Conservation (phyloP, 2,329 filamentous ascomycete genomes). For the Paracorniculantispora psalliotae region DNA sequence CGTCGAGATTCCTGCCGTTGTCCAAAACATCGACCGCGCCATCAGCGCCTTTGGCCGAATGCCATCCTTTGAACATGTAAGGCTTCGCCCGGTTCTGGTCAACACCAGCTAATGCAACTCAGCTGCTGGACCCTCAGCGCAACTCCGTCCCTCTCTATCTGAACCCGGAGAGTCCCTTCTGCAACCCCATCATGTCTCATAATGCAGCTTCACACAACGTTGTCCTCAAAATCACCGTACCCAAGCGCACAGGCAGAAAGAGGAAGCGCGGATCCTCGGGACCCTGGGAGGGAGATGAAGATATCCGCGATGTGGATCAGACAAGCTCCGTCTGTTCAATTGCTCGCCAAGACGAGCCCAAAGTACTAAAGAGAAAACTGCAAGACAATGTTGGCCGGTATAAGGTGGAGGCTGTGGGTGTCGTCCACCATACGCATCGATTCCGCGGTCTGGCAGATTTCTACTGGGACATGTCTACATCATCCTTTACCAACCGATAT, state of each 20-base stretch:
- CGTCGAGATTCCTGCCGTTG: constrained; percentile 40
- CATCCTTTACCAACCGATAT: constrained; percentile 66
- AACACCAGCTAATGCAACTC: not conserved
- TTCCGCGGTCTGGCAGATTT: constrained; percentile 88
- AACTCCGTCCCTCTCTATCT: constrained; percentile 65
- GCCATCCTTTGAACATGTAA: constrained; percentile 34
- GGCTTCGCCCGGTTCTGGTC: constrained; percentile 7
- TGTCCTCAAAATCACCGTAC: constrained; percentile 79
- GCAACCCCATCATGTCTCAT: constrained; percentile 72
- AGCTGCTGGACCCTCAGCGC: constrained; percentile 45
- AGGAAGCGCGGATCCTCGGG: constrained; percentile 72
- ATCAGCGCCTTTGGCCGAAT: constrained; percentile 38
- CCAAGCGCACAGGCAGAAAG: constrained; percentile 80
- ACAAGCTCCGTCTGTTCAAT: constrained; percentile 34
- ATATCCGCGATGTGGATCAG: constrained; percentile 24
- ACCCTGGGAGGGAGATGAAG: constrained; percentile 50
- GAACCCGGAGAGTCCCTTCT: constrained; percentile 72
- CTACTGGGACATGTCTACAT: constrained; percentile 67
- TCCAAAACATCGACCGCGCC: constrained; percentile 39
- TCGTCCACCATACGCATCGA: constrained; percentile 75
- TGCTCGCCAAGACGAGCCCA: constrained; percentile 48
- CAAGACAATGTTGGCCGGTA: constrained; percentile 67
- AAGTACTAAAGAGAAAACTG: constrained; percentile 55
- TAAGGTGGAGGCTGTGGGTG: constrained; percentile 63
- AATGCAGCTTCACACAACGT: constrained; percentile 76